Percentiles rank a stretch among this genome's conserved stretches.
Evolutionary conservation across 805 yeast species (phyloP).

Genomic region (Candida pseudofarinosa): DNA sequence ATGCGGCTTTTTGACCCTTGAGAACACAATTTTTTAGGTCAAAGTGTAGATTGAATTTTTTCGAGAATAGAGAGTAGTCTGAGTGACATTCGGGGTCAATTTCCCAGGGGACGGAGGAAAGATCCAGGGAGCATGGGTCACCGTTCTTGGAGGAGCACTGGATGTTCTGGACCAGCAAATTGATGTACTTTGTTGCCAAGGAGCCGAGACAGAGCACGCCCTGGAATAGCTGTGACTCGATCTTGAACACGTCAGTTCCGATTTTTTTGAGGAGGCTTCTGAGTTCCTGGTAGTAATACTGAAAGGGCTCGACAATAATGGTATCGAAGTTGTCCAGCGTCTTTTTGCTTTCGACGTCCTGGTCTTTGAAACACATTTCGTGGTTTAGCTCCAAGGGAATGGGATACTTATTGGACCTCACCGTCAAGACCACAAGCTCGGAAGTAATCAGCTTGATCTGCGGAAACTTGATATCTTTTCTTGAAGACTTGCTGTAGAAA

Average conservation of each 20-base stretch:
- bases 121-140: slow-evolving; percentile 17
- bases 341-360: slow-evolving; percentile 20
- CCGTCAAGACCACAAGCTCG: slow-evolving; percentile 34
- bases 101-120: slow-evolving; percentile 28
- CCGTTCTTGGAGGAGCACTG: slow-evolving; percentile 9
- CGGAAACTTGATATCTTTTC: slow-evolving; percentile 16
- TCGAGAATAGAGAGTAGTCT: slow-evolving; percentile 19
- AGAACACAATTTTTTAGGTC: slow-evolving; percentile 26
- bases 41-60: slow-evolving; percentile 26
- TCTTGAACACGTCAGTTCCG: slow-evolving; percentile 30
- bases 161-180: slow-evolving; percentile 19
- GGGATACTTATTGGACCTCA: slow-evolving; percentile 28
- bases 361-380: slow-evolving; percentile 35
- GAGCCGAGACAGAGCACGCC: slow-evolving; percentile 34
- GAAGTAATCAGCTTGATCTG: slow-evolving; percentile 30
- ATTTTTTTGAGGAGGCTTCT: slow-evolving; percentile 26
- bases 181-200: slow-evolving; percentile 31
- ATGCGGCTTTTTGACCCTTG: slow-evolving; percentile 20
- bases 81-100: slow-evolving; percentile 7
- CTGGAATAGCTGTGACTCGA: slow-evolving; percentile 33
- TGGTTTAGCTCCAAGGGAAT: slow-evolving; percentile 40
- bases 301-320: slow-evolving; percentile 30
- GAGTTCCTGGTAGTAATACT: slow-evolving; percentile 21
- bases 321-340: slow-evolving; percentile 28
- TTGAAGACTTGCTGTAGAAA: slow-evolving; percentile 12